phyloP scores from a whole-genome alignment of 768 basidiomycete genomes.

The Leccinellum luteum region DNA sequence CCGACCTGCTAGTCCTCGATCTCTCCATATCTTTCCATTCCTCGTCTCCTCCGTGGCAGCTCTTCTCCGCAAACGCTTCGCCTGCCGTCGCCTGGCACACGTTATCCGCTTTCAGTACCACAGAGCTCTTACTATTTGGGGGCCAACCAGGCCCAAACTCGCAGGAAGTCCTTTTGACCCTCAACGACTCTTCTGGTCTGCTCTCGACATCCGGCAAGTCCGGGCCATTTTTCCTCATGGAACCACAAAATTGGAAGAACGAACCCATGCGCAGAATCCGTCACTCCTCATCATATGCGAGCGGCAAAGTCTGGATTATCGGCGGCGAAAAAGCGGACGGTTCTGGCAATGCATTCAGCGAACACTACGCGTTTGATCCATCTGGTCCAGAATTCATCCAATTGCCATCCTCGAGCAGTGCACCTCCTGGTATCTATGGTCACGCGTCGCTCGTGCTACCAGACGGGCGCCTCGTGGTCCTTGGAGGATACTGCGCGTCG shows the following conservation, averaged over 20 bases:
- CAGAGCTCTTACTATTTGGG: conserved; percentile 65
- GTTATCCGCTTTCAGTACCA: conserved; percentile 59
- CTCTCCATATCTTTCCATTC: conserved; percentile 56
- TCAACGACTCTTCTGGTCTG: conserved; percentile 61
- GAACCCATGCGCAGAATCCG: conserved; percentile 78
- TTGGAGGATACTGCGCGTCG: conserved; percentile 68
- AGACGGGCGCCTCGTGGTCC: conserved; percentile 66
- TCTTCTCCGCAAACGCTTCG: conserved; percentile 47
- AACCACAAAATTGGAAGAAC: conserved; percentile 52
- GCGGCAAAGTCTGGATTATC: conserved; percentile 62
- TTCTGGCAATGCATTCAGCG: conserved; percentile 58
- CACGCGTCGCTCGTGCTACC: conserved; percentile 69
- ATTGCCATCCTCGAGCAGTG: conserved; percentile 48
- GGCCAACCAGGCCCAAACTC: conserved; percentile 69
- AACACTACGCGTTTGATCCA: conserved; percentile 64
- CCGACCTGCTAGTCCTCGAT: conserved; percentile 69
- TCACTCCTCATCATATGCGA: conserved; percentile 57
- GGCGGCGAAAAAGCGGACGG: conserved; percentile 85
- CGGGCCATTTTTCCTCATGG: conserved; percentile 44
- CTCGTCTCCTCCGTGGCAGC: conserved; percentile 67
- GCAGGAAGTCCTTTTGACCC: conserved; percentile 44
- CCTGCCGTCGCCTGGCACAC: conserved; percentile 80
- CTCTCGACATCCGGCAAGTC: conserved; percentile 43
- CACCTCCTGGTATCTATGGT: conserved; percentile 68
- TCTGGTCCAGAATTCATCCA: conserved; percentile 47